Conservation (phyloP, 1,284 basidiomycete genomes). For the Neonothopanus nambi region DNA sequence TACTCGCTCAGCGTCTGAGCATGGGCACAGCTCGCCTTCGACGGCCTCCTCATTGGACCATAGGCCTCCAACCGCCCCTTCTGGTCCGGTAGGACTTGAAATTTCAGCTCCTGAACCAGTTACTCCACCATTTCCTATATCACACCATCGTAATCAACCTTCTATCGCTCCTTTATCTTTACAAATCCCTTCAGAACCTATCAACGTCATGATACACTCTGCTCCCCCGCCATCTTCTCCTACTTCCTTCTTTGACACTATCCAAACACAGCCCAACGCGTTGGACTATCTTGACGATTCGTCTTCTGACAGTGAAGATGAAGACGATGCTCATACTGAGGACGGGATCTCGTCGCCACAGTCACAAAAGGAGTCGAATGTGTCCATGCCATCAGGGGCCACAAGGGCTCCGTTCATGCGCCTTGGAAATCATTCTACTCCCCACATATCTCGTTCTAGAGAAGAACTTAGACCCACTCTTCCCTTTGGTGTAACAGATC, state of each 20-base stretch:
- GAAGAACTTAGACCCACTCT: conserved; percentile 23
- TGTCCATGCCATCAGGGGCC: conserved; percentile 10
- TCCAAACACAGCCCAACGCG: conserved; percentile 66
- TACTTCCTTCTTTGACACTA: conserved; percentile 71
- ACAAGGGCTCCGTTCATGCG: conserved; percentile 33
- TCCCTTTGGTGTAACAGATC: conserved; percentile 23
- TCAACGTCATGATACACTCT: conserved; percentile 41
- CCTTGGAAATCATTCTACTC: conserved; percentile 48
- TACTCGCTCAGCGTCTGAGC: conserved; percentile 6
- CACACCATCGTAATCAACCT: neutral
- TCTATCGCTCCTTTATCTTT: conserved; percentile 16
- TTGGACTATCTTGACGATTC: conserved; percentile 70
- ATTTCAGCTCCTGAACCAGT: conserved; percentile 41
- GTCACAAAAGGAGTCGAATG: conserved; percentile 12
- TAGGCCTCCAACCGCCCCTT: neutral
- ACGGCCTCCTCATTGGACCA: neutral
- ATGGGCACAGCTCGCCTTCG: neutral
- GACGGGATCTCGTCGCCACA: neutral
- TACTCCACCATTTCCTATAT: conserved; percentile 37
- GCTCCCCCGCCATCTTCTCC: conserved; percentile 59
- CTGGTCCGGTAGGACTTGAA: conserved; percentile 21
- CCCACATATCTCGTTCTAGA: conserved; percentile 34
- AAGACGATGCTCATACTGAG: neutral
- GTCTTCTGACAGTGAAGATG: conserved; percentile 26
- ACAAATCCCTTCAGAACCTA: conserved; percentile 36